Evolutionary conservation across 2,329 filamentous ascomycete genomes (phyloP).

Genomic region (Aureobasidium leucospermi): DNA sequence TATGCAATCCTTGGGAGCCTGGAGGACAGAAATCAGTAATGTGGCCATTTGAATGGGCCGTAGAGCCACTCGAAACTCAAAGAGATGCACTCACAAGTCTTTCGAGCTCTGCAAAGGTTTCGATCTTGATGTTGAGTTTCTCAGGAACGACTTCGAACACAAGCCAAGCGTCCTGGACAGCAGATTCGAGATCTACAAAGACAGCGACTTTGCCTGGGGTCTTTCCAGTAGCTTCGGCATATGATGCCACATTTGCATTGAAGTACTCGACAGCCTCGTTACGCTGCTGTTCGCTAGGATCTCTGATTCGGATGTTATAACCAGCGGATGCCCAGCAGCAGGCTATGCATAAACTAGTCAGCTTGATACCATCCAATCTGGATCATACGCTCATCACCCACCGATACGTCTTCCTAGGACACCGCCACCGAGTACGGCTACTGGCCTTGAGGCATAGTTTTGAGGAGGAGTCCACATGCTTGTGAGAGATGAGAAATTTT

Average conservation of each 20-base stretch:
- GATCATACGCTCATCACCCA: background rate
- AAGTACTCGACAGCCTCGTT: constrained; percentile 35
- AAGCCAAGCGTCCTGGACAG: constrained; percentile 44
- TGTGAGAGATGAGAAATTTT: background rate
- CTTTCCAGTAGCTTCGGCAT: constrained; percentile 2
- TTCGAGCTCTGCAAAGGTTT: constrained; percentile 41
- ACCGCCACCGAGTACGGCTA: constrained; percentile 36
- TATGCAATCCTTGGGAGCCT: constrained; percentile 40
- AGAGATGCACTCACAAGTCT: constrained; percentile 29
- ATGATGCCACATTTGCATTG: constrained; percentile 27
- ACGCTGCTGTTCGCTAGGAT: constrained; percentile 33
- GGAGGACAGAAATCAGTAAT: constrained; percentile 1
- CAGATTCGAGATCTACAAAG: constrained; percentile 31
- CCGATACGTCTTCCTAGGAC: constrained; percentile 38
- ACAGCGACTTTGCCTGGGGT: constrained; percentile 25
- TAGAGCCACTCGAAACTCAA: too few species aligned
- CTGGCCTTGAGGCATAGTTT: constrained; percentile 23
- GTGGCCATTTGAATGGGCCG: too few species aligned
- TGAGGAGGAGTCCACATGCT: constrained; percentile 32
- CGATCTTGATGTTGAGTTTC: constrained; percentile 42
- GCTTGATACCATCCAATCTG: background rate
- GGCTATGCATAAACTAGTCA: background rate
- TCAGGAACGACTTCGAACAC: constrained; percentile 49
- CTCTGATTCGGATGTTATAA: constrained; percentile 37
- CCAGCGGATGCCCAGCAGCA: constrained; percentile 36